These are phyloP conservation scores for Cladosporium phlei DNA, from an alignment of 2,329 filamentous ascomycete genomes.

Conservation along the genomic window DNA sequence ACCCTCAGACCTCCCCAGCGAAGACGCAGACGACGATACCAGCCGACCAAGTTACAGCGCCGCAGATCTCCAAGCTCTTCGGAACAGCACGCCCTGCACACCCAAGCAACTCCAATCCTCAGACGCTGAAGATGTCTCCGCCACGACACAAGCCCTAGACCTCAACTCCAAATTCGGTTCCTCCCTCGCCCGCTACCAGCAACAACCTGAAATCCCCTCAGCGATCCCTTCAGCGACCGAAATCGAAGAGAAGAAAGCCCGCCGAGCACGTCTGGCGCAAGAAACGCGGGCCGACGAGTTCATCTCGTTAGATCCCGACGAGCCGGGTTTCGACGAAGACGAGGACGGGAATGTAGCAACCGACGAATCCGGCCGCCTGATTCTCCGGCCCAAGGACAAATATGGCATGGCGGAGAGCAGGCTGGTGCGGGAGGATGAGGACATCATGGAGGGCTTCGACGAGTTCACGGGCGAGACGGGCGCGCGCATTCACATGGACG, in stretches of 20 bases:
- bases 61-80: slow-evolving; percentile 79
- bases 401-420: slow-evolving; percentile 57
- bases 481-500: slow-evolving; percentile 63
- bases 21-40: slow-evolving; percentile 50
- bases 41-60: slow-evolving; percentile 74
- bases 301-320: slow-evolving; percentile 59
- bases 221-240: slow-evolving; percentile 75
- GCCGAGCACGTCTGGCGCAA: slow-evolving; percentile 73
- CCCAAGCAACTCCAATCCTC: slow-evolving; percentile 56
- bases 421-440: slow-evolving; percentile 79
- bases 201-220: slow-evolving; percentile 27
- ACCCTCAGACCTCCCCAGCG: slow-evolving; percentile 45
- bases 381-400: slow-evolving; percentile 55
- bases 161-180: slow-evolving; percentile 55
- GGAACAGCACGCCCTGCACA: slow-evolving; percentile 77
- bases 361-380: slow-evolving; percentile 40
- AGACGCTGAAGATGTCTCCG: slow-evolving; percentile 43
- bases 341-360: slow-evolving; percentile 36
- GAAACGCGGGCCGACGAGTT: slow-evolving; percentile 56
- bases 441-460: slow-evolving; percentile 89
- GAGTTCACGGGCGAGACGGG: slow-evolving; percentile 78
- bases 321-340: slow-evolving; percentile 41
- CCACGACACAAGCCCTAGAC: slow-evolving; percentile 40
- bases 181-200: slow-evolving; percentile 32
- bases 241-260: slow-evolving; percentile 85